Percentiles rank a stretch among this genome's conserved stretches.
phyloP scores from a whole-genome alignment of 768 basidiomycete genomes.

The Guyanaporus albipodus region DNA sequence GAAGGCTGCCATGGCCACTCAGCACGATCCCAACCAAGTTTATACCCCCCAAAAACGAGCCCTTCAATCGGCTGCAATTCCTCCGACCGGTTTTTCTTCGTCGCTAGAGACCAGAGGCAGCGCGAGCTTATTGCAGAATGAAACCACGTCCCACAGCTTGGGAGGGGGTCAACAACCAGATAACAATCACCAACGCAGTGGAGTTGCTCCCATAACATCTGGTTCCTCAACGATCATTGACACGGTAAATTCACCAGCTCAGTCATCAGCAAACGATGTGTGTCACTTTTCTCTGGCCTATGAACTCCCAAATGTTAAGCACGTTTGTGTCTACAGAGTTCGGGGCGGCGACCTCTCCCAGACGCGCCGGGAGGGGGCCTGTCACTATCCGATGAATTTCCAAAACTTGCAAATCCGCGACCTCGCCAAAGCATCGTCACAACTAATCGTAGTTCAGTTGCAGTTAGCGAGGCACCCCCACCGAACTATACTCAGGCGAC shows the following conservation, averaged over 20 bases:
- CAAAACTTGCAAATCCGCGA: conserved; percentile 8
- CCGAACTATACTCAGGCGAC: conserved; percentile 23
- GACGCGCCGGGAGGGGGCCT: conserved; percentile 18
- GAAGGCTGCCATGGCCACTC: conserved; percentile 20
- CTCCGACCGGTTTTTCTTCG: conserved; percentile 18
- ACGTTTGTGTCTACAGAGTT: neutral
- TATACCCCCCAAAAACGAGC: conserved; percentile 10
- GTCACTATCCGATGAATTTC: conserved; percentile 12
- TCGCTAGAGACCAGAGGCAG: conserved; percentile 18
- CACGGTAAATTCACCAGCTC: neutral
- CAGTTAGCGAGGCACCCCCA: conserved; percentile 16
- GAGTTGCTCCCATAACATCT: neutral
- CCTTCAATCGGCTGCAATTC: neutral
- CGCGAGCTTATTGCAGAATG: conserved; percentile 7
- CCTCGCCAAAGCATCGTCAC: conserved; percentile 3
- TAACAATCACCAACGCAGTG: neutral
- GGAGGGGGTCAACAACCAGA: conserved; percentile 7
- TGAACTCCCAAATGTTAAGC: neutral
- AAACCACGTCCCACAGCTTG: neutral
- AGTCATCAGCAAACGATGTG: conserved; percentile 19
- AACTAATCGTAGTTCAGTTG: conserved; percentile 11
- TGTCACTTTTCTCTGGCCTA: neutral
- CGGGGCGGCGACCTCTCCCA: conserved; percentile 23
- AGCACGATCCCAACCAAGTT: conserved; percentile 10
- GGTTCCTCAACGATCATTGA: conserved; percentile 13